Base-by-base conservation (phyloP, 1,139 yeast species). In the Candida anutae region DNA sequence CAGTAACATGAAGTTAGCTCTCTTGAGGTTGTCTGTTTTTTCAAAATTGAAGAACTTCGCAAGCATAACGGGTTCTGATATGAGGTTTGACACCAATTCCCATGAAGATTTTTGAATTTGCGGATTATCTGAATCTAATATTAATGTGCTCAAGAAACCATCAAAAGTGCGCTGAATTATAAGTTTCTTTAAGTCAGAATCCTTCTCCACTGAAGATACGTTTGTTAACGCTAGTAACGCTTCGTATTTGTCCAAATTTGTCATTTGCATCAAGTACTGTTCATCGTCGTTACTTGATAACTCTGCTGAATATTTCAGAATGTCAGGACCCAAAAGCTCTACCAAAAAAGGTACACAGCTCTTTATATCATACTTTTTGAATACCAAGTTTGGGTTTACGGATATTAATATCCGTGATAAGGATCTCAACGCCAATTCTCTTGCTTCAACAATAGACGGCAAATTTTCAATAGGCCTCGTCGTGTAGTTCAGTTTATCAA, bases 31-130 rank as follows among this genome's bases (percentile, higher is more conserved):
- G 11, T 43, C 55, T 9, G 36, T 26, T 5, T 45, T 42, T 2
- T 53, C 63, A 31, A 63, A 40, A 36, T 73, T 68, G 50, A 73
- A 74, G 36, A 73, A 68, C 39, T 68, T 67, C 3, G 62, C 70
- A 22, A 68, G 46, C 43, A 74, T 49, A 2, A 46, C 27, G 0
- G 79, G 77, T 24, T 59, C 59, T 15, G 45, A 37, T 4, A 68
- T 58, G 23, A 74, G 42, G 40, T 72, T 73, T 12, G 68, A 55
- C 4, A 73, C 40, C 22, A 71, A 48, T 37, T 73, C 76, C 59
- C 76, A 59, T 0, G 66, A 37, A 1, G 72, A 62, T 28, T 52
- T 48, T 33, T 69, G 75, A 8, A 73, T 48, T 28, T 55, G 37
- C 16, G 53, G 46, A 5, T 38, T 37, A 30, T 69, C 60, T 2